Evolutionary conservation across 1,284 basidiomycete genomes (phyloP).

Genomic region (Rugosomyces carneus): DNA sequence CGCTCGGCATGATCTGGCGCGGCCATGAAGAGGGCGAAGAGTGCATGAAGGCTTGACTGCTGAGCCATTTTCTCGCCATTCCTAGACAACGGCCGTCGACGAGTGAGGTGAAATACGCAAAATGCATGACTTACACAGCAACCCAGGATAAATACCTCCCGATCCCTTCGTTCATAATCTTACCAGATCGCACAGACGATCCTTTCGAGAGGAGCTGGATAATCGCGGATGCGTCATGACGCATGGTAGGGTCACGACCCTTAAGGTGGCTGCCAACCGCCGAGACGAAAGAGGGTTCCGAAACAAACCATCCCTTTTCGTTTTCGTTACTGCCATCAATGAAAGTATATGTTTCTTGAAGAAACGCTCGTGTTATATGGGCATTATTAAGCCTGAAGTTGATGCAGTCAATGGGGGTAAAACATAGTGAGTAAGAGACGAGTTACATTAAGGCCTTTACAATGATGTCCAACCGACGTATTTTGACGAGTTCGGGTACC

Average conservation of each 20-base stretch:
- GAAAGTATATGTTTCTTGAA: constrained; percentile 7
- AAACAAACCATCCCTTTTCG: constrained; percentile 12
- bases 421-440: not conserved
- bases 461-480: constrained; percentile 8
- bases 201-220: constrained; percentile 11
- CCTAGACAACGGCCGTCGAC: not conserved
- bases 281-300: constrained; percentile 8
- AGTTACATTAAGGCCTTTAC: constrained; percentile 9
- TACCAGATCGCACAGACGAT: constrained; percentile 10
- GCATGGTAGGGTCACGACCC: constrained; percentile 8
- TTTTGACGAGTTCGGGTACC: constrained; percentile 9
- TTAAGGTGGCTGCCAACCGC: constrained; percentile 8
- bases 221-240: constrained; percentile 11
- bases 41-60: constrained; percentile 10
- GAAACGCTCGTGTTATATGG: constrained; percentile 6
- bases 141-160: constrained; percentile 11
- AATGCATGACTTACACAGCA: constrained; percentile 3
- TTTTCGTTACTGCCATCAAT: constrained; percentile 7
- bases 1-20: constrained; percentile 14
- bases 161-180: constrained; percentile 15
- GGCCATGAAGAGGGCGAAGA: constrained; percentile 10
- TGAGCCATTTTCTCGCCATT: constrained; percentile 12
- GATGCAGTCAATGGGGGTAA: not conserved
- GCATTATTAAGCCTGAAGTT: constrained; percentile 5
- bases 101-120: not conserved